Evolutionary conservation across 1,284 basidiomycete genomes (phyloP).

Genomic region (Naganishia liquefaciens): DNA sequence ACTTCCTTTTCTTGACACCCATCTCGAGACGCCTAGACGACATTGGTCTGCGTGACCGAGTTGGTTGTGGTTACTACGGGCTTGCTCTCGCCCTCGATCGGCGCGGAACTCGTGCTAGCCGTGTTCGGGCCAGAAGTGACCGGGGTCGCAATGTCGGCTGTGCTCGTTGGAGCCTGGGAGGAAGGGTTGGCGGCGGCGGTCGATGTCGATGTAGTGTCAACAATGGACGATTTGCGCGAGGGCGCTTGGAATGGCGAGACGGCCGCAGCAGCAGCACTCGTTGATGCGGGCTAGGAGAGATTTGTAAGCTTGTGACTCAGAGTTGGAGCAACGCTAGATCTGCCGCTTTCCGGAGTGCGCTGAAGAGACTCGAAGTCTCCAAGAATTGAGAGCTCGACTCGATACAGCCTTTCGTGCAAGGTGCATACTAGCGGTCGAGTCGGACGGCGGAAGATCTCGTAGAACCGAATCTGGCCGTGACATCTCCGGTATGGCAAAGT

Average conservation of each 20-base stretch:
- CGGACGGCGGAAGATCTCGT: too few relatives aligned
- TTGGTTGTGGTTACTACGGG: slow-evolving; percentile 22
- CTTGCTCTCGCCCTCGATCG: slow-evolving; percentile 2
- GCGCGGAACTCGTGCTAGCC: slow-evolving; percentile 20
- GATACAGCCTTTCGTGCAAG: too few relatives aligned
- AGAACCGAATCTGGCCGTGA: too few relatives aligned
- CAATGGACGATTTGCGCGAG: neutral
- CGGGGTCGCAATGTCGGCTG: neutral
- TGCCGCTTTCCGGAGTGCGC: too few relatives aligned
- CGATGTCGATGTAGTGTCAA: neutral
- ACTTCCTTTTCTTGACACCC: neutral
- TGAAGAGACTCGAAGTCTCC: too few relatives aligned
- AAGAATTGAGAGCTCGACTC: too few relatives aligned
- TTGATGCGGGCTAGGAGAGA: slow-evolving; percentile 7
- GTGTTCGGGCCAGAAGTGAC: slow-evolving; percentile 13
- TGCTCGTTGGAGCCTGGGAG: neutral
- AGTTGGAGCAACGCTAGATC: too few relatives aligned
- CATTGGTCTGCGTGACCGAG: slow-evolving; percentile 8
- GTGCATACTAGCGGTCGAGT: too few relatives aligned
- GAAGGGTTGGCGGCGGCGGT: neutral
- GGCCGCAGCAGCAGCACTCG: slow-evolving; percentile 15
- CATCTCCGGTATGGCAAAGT: too few relatives aligned
- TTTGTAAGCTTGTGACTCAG: too few relatives aligned
- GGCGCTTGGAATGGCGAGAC: slow-evolving; percentile 4
- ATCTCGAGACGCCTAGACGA: neutral